Percentiles rank a stretch among this genome's conserved stretches.
Evolutionary conservation across 345 rosid genomes (phyloP).

Genomic region (Rhodamnia argentea): DNA sequence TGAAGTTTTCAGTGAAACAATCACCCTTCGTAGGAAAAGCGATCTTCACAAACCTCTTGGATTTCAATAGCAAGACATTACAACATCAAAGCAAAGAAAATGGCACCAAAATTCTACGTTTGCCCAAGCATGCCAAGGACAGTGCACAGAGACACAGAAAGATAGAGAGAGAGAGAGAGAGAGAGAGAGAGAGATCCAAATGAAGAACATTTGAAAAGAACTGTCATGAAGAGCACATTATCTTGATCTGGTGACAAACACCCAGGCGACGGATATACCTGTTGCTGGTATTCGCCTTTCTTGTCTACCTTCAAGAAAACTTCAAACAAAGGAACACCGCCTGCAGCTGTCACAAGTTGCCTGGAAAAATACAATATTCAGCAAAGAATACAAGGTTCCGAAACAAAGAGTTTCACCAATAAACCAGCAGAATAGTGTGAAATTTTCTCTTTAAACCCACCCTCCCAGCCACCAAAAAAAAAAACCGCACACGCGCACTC

Average conservation of each 20-base stretch:
- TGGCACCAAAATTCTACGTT: neutral
- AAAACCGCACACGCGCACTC: neutral
- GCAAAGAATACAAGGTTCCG: neutral
- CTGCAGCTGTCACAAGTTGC: constrained; percentile 66
- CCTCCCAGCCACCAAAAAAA: too few species aligned
- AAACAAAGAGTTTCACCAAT: neutral
- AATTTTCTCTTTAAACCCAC: neutral
- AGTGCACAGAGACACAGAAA: neutral
- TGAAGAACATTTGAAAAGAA: neutral
- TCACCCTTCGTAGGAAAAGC: neutral
- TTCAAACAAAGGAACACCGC: constrained; percentile 77
- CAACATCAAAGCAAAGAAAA: neutral
- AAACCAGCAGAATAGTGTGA: neutral
- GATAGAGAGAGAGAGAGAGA: neutral
- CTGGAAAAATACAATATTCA: constrained; percentile 32
- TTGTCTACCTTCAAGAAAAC: constrained; percentile 55
- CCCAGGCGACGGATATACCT: constrained; percentile 32
- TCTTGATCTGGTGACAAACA: neutral
- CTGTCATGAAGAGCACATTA: neutral
- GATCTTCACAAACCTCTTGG: neutral
- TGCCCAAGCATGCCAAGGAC: neutral
- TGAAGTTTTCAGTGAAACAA: neutral
- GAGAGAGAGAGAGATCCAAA: neutral
- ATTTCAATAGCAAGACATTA: neutral
- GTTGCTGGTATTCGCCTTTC: constrained; percentile 71